Base-by-base conservation (phyloP, 2,329 filamentous ascomycete species). In the Aspergillus phoenicis region DNA sequence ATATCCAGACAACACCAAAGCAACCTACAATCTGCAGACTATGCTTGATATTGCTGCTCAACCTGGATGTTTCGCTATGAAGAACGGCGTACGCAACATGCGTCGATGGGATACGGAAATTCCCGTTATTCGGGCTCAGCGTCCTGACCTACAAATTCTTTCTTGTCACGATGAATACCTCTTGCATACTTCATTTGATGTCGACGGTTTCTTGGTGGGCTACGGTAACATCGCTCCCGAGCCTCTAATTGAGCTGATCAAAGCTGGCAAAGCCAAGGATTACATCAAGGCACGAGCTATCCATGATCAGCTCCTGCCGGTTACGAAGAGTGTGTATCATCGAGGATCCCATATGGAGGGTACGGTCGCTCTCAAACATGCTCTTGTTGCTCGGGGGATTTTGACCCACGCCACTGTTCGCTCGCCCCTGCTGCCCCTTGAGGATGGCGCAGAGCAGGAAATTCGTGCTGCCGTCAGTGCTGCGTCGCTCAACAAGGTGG, bases 1-100 rank as follows among this genome's bases (percentile, higher is more conserved):
- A 11, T 36, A 36, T 36, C 33, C 33, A 11, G 33, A 36, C 33
- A 36, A 36, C 1, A 36, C 33, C 2, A 36, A 36, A 2, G 33
- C 33, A 11, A 36, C 33, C 33, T 36, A 36, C 33, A 36, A 11
- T 3, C 7, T 84, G 81, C 76, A 84, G 63, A 84, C 82, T 0
- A 77, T 84, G 64, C 77, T 85, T 2, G 82, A 84, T 54, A 84
- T 84, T 57, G 75, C 82, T 2, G 82, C 81, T 7, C 81, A 77
- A 36, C 83, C 82, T 1, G 82, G 82, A 28, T 81, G 83, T 5
- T 82, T 84, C 49, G 82, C 82, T 15, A 84, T 84, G 82, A 84
- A 84, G 77, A 84, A 84, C 62, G 83, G 83, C 20, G 83, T 84
- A 8, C 79, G 83, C 57, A 84, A 84, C 70, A 84, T 84, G 82